Conservation (phyloP, 2,329 filamentous ascomycete species). For the Sclerotinia spermophila region DNA sequence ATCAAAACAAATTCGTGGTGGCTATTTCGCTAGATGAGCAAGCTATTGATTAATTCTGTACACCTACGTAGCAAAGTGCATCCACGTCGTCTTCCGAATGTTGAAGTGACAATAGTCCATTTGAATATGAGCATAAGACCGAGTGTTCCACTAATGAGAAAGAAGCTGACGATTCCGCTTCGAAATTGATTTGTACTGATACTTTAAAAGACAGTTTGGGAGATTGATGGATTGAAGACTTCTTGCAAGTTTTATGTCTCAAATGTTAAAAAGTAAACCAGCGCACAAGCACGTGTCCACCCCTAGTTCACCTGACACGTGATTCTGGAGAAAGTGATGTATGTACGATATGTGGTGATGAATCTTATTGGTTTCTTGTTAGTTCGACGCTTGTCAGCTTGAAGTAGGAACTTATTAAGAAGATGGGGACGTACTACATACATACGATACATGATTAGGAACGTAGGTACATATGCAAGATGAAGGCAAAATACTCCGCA, state of each 20-base stretch:
- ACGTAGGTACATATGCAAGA: neutral
- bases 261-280: neutral
- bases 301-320: neutral
- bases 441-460: neutral
- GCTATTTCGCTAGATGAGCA: neutral
- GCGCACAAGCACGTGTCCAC: neutral
- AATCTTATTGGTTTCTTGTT: neutral
- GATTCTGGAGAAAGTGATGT: neutral
- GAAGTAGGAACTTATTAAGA: neutral
- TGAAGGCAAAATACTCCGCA: neutral
- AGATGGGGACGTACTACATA: neutral
- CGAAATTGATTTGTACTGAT: neutral
- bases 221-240: neutral
- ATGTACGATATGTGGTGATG: neutral
- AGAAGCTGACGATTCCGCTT: neutral
- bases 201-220: no score
- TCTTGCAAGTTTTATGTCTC: neutral
- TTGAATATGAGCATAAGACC: neutral
- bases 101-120: neutral
- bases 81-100: neutral
- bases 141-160: neutral
- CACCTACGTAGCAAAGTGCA: neutral
- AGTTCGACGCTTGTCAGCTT: neutral
- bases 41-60: neutral
- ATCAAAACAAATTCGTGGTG: neutral